These are phyloP conservation scores for Penicillium crystallinum DNA, from an alignment of 495 filamentous ascomycete species.

Conservation along the genomic window DNA sequence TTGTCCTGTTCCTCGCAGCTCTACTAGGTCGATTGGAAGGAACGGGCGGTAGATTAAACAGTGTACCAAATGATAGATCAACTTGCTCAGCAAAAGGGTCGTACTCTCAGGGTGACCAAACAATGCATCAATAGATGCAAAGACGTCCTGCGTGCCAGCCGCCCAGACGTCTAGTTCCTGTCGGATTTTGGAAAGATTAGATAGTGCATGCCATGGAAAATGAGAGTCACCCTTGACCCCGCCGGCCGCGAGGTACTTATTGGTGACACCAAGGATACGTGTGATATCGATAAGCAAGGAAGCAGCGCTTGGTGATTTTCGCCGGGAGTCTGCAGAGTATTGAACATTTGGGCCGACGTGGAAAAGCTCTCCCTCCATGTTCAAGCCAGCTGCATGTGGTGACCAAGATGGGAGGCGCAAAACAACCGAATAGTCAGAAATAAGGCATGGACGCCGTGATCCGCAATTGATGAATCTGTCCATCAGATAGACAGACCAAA, in stretches of 20 bases:
- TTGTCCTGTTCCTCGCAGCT: constrained; percentile 70
- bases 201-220: constrained; percentile 82
- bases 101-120: constrained; percentile 76
- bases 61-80: constrained; percentile 79
- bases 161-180: constrained; percentile 82
- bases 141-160: constrained; percentile 72
- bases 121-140: constrained; percentile 65
- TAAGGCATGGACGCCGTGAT: constrained; percentile 69
- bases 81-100: constrained; percentile 70
- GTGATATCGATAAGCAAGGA: constrained; percentile 78
- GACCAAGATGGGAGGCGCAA: constrained; percentile 67
- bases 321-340: constrained; percentile 58
- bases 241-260: constrained; percentile 75
- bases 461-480: constrained; percentile 75
- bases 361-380: constrained; percentile 70
- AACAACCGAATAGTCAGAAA: constrained; percentile 68
- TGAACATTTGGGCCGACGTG: constrained; percentile 67
- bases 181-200: constrained; percentile 77
- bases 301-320: constrained; percentile 61
- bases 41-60: constrained; percentile 82
- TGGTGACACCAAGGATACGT: constrained; percentile 75
- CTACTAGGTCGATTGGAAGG: constrained; percentile 73
- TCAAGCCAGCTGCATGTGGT: constrained; percentile 45
- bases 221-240: constrained; percentile 85
- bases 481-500: constrained; percentile 81